Base-by-base conservation (phyloP, 2,329 filamentous ascomycete genomes). In the Xylariomycetidae sp. region DNA sequence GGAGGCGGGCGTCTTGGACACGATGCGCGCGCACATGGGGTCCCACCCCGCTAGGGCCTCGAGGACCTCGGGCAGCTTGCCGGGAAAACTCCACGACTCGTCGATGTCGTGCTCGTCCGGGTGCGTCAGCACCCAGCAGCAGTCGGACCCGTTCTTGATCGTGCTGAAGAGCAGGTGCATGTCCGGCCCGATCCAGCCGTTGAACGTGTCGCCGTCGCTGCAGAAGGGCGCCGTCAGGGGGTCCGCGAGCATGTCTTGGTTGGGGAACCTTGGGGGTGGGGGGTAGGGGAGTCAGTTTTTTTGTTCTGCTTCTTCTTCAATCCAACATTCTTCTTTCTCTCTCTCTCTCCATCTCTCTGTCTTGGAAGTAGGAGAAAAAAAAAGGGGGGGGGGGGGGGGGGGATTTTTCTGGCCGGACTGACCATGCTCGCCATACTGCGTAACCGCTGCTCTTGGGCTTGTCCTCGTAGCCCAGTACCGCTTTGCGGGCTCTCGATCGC, bases 111-210 rank as follows among this genome's bases (percentile, higher is more conserved):
- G 64, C 35, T 68, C 63, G 41, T 76, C 74, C 14, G 52, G 62
- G 49, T 76, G 72, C 1, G 74, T 78, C 15, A 75, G 57, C 3
- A 78, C 74, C 74, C 74, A 79, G 44, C 66, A 74, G 47, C 71
- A 75, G 37, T 77, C 72, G 14, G 63, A 58, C 16, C 71, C 72
- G 41, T 64, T 61, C 53, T 76, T 75, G 44, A 78, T 68, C 3
- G 73, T 74, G 5, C 69, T 71, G 45, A 76, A 75, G 1, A 78
- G 56, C 40, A 76, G 72, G 43, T 76, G 72, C 31, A 72, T 67
- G 41, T 77, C 70, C 3, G 70, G 70, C 2, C 73, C 72, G 34
- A 77, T 69, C 74, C 68, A 72, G 16, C 73, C 74, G 34, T 74
- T 74, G 54, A 77, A 77, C 0, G 70, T 73, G 49, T 79, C 74